phyloP scores from a whole-genome alignment of 2,329 filamentous ascomycete genomes.

The Aspergillus sp. region DNA sequence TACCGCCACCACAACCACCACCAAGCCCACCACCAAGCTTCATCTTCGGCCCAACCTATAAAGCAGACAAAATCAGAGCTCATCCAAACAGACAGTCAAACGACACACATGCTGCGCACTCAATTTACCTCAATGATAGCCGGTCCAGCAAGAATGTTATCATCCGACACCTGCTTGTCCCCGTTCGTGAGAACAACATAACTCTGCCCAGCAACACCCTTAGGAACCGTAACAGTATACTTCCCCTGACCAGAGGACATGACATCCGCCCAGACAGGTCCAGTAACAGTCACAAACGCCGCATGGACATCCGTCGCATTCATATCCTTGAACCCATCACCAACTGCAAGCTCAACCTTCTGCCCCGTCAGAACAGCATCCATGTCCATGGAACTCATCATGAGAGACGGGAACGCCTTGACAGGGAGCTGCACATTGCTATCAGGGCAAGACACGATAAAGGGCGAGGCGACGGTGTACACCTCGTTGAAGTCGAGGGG shows the following conservation, averaged over 20 bases:
- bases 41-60: neutral
- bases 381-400: conserved; percentile 6
- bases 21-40: neutral
- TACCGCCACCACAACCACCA: neutral
- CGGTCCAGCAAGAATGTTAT: conserved; percentile 32
- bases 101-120: too few relatives aligned
- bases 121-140: conserved; percentile 32
- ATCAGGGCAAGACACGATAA: conserved; percentile 59
- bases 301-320: conserved; percentile 19
- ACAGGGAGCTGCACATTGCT: conserved; percentile 58
- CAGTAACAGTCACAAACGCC: conserved; percentile 25
- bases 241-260: conserved; percentile 11
- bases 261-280: conserved; percentile 18
- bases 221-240: conserved; percentile 25
- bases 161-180: conserved; percentile 22
- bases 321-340: conserved; percentile 19
- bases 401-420: conserved; percentile 58
- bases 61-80: conserved; percentile 1
- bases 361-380: neutral
- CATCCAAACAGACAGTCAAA: too few relatives aligned
- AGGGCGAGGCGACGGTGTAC: conserved; percentile 63
- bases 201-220: conserved; percentile 26
- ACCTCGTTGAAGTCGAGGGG: conserved; percentile 60
- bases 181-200: conserved; percentile 30
- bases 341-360: neutral